Conservation (phyloP, 768 basidiomycete species). For the Leccinum fibrillosum region DNA sequence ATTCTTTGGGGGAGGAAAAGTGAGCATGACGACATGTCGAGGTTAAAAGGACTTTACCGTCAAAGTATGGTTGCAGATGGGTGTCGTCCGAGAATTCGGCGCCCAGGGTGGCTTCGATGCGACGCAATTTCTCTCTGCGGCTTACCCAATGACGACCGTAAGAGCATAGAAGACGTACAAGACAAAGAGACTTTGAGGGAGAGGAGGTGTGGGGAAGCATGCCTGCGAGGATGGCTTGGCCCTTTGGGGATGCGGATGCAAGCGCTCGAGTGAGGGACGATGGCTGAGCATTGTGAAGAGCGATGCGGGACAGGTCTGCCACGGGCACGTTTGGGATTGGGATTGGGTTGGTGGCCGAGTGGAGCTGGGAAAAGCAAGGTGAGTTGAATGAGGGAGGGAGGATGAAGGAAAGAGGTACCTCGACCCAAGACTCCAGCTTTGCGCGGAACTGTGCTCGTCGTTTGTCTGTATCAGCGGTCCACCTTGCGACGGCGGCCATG, state of each 20-base stretch:
- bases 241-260: conserved; percentile 73
- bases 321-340: conserved; percentile 59
- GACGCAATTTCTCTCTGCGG: conserved; percentile 45
- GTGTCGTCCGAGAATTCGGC: conserved; percentile 54
- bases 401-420: conserved; percentile 39
- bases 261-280: conserved; percentile 71
- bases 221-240: conserved; percentile 30
- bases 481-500: conserved; percentile 88
- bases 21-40: conserved; percentile 2
- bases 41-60: conserved; percentile 49
- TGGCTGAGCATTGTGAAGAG: conserved; percentile 44
- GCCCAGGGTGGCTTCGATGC: conserved; percentile 50
- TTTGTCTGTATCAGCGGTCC: conserved; percentile 69
- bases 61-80: conserved; percentile 51
- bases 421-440: conserved; percentile 64
- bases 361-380: conserved; percentile 41
- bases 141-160: conserved; percentile 67
- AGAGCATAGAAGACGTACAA: conserved; percentile 78
- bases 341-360: conserved; percentile 32
- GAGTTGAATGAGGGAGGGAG: background rate
- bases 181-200: conserved; percentile 44
- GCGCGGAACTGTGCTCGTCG: conserved; percentile 54
- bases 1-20: conserved; percentile 2
- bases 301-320: conserved; percentile 62
- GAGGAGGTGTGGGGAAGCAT: conserved; percentile 34